Evolutionary conservation across 768 basidiomycete genomes (phyloP).

Genomic region (Tricholoma terreum): DNA sequence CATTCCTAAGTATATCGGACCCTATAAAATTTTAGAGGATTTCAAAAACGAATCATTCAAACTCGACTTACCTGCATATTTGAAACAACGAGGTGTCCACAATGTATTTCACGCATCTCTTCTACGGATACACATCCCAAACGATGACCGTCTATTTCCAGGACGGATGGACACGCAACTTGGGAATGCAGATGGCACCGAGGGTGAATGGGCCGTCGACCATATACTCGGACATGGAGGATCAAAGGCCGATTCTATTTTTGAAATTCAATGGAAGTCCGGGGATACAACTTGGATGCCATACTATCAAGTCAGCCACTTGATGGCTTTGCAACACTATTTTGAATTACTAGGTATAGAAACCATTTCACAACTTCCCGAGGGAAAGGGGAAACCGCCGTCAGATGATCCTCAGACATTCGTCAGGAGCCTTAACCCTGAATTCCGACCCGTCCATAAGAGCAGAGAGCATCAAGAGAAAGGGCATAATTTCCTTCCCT

Average conservation of each 20-base stretch:
- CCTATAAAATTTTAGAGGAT: no score
- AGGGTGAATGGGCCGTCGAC: slow-evolving; percentile 27
- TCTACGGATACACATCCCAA: no score
- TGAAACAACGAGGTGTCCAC: no score
- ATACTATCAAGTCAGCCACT: slow-evolving; percentile 18
- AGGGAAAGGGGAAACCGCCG: not conserved
- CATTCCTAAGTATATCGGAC: no score
- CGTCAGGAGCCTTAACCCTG: not conserved
- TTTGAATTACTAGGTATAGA: slow-evolving; percentile 25
- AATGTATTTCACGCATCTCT: no score
- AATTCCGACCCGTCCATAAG: not conserved
- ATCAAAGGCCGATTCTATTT: slow-evolving; percentile 12
- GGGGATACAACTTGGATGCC: slow-evolving; percentile 32
- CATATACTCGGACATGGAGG: slow-evolving; percentile 22
- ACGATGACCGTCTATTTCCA: no score
- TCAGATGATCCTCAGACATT: not conserved
- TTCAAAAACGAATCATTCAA: no score
- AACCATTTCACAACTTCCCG: not conserved
- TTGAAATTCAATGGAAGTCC: slow-evolving; percentile 28
- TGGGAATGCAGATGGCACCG: slow-evolving; percentile 2
- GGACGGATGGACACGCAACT: slow-evolving; percentile 20
- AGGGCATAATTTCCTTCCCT: no score
- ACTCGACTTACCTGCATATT: no score
- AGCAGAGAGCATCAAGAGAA: no score
- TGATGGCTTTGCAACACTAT: slow-evolving; percentile 23